Evolutionary conservation across 495 filamentous ascomycete genomes (phyloP).

Genomic region (Sordaria brevicollis): DNA sequence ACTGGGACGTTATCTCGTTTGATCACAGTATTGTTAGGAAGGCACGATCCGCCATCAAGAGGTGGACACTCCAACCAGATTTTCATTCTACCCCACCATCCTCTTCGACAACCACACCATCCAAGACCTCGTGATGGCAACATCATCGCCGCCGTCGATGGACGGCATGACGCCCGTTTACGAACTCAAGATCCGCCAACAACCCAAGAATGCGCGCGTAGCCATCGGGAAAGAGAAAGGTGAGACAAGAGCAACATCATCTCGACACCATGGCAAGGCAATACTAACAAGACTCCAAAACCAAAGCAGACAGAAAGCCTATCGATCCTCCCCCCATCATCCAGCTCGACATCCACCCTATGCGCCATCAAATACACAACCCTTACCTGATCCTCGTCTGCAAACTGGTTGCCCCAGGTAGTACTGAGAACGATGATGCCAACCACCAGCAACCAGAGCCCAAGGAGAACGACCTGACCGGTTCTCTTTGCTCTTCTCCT

Average conservation of each 20-base stretch:
- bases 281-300: constrained; percentile 6
- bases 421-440: constrained; percentile 42
- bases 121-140: constrained; percentile 4
- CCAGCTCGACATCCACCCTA: constrained; percentile 58
- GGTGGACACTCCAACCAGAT: neutral
- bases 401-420: constrained; percentile 35
- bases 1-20: neutral
- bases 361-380: constrained; percentile 51
- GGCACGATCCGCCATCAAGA: neutral
- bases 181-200: constrained; percentile 53
- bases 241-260: neutral
- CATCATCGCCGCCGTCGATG: constrained; percentile 1
- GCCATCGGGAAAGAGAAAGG: constrained; percentile 63
- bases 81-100: neutral
- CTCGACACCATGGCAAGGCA: neutral
- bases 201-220: constrained; percentile 55
- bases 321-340: constrained; percentile 93
- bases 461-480: constrained; percentile 49
- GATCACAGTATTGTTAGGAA: neutral
- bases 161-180: constrained; percentile 1
- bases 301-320: constrained; percentile 68
- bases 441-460: constrained; percentile 20
- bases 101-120: neutral
- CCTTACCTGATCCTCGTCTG: constrained; percentile 55
- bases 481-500: constrained; percentile 81